Percentiles rank a stretch among this genome's conserved stretches.
These are phyloP conservation scores for Lathyrus aphaca DNA, from an alignment of 306 rosid species.

Conservation along the genomic window DNA sequence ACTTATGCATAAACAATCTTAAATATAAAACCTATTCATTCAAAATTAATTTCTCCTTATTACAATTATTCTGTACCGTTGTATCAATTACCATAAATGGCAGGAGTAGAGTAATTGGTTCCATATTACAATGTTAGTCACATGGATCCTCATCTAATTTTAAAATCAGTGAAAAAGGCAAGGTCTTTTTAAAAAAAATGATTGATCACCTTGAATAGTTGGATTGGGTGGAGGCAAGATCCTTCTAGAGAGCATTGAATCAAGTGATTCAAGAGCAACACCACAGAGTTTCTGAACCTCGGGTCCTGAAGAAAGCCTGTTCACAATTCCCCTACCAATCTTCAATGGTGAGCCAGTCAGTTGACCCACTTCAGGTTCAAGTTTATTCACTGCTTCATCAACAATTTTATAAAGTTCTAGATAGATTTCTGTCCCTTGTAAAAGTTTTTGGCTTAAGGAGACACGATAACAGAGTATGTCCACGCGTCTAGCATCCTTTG, in stretches of 20 bases:
- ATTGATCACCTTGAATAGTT: conserved; percentile 55
- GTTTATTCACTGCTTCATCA: conserved; percentile 76
- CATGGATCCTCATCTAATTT: conserved; percentile 2
- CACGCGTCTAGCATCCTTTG: conserved; percentile 89
- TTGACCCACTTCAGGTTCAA: conserved; percentile 89
- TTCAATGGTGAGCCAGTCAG: conserved; percentile 73
- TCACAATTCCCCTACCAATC: conserved; percentile 95
- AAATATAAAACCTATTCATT: conserved; percentile 14
- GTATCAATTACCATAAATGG: conserved; percentile 9
- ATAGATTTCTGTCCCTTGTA: conserved; percentile 71
- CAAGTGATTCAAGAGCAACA: conserved; percentile 73
- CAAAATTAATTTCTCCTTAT: conserved; percentile 13
- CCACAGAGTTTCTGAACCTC: conserved; percentile 90
- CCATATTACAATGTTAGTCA: conserved; percentile 18
- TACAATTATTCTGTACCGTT: conserved; percentile 10
- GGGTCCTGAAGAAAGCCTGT: conserved; percentile 97
- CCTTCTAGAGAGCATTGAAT: conserved; percentile 53
- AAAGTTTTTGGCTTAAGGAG: conserved; percentile 82
- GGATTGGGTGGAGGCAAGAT: conserved; percentile 44
- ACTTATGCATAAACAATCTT: conserved; percentile 6
- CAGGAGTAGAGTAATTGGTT: conserved; percentile 1
- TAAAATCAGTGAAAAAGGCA: neutral
- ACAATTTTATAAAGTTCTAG: conserved; percentile 62
- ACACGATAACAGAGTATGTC: conserved; percentile 90
- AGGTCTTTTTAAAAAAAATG: neutral